These are phyloP conservation scores for Rhizophora apiculata DNA, from an alignment of 345 rosid genomes.

Conservation along the genomic window DNA sequence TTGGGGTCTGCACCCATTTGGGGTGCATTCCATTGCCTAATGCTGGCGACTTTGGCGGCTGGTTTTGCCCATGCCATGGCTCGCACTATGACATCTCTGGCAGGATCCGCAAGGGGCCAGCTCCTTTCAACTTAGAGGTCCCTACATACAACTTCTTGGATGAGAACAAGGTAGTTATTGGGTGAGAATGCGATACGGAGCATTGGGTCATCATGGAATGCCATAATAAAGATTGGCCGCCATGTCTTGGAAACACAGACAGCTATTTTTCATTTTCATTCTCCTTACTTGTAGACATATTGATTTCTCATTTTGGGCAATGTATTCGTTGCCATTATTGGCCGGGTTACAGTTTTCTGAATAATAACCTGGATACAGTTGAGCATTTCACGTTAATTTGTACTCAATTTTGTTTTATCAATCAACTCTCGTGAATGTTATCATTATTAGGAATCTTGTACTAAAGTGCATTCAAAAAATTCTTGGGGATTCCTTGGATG, in stretches of 20 bases:
- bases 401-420: background rate
- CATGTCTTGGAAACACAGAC: slow-evolving; percentile 14
- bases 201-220: slow-evolving; percentile 12
- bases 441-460: too few relatives aligned
- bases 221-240: slow-evolving; percentile 25
- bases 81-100: slow-evolving; percentile 95
- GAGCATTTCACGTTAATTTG: background rate
- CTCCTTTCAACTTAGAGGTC: slow-evolving; percentile 87
- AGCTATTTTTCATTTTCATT: slow-evolving; percentile 13
- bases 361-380: slow-evolving; percentile 33
- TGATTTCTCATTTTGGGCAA: slow-evolving; percentile 12
- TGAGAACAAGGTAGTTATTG: slow-evolving; percentile 74
- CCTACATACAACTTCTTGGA: slow-evolving; percentile 88
- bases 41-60: slow-evolving; percentile 95
- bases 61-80: slow-evolving; percentile 98
- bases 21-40: slow-evolving; percentile 98
- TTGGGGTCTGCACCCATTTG: slow-evolving; percentile 96
- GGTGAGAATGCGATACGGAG: slow-evolving; percentile 40
- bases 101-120: slow-evolving; percentile 92
- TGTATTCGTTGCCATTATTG: slow-evolving; percentile 22
- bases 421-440: background rate
- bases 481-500: background rate
- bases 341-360: slow-evolving; percentile 17
- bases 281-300: slow-evolving; percentile 5
- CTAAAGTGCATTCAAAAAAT: too few relatives aligned